Conservation (phyloP, 345 rosid genomes). For the Conringia planisiliqua region DNA sequence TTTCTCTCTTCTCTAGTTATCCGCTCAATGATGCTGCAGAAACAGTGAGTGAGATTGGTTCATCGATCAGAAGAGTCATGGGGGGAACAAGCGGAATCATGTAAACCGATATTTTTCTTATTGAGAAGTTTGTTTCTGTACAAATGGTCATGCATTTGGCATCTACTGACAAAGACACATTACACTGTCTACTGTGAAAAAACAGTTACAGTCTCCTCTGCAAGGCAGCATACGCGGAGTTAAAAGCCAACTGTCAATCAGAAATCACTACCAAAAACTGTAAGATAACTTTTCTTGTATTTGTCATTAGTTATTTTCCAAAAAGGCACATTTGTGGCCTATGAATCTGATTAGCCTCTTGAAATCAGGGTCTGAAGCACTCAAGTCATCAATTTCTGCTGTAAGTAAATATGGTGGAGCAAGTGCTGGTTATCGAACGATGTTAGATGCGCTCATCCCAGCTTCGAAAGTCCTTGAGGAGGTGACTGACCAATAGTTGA, state of each 20-base stretch:
- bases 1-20: conserved; percentile 49
- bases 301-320: not conserved
- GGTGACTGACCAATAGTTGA: conserved; percentile 36
- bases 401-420: conserved; percentile 96
- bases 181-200: conserved; percentile 3
- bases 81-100: conserved; percentile 96
- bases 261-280: conserved; percentile 62
- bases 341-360: conserved; percentile 5
- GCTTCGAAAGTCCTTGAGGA: conserved; percentile 73
- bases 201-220: conserved; percentile 71
- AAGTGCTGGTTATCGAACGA: conserved; percentile 74
- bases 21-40: conserved; percentile 90
- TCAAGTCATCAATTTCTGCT: conserved; percentile 74
- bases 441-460: conserved; percentile 94
- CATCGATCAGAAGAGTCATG: conserved; percentile 80
- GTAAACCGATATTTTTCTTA: conserved; percentile 34
- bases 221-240: conserved; percentile 77
- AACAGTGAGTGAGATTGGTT: conserved; percentile 82
- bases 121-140: not conserved
- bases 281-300: conserved; percentile 38
- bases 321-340: not conserved
- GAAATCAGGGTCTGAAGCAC: conserved; percentile 75
- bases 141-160: not conserved
- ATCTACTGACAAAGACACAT: conserved; percentile 2
- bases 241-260: conserved; percentile 53